Evolutionary conservation across 495 filamentous ascomycete genomes (phyloP), one percentile per base, ranked within the genome.

Genomic region (Neurospora sp.): DNA sequence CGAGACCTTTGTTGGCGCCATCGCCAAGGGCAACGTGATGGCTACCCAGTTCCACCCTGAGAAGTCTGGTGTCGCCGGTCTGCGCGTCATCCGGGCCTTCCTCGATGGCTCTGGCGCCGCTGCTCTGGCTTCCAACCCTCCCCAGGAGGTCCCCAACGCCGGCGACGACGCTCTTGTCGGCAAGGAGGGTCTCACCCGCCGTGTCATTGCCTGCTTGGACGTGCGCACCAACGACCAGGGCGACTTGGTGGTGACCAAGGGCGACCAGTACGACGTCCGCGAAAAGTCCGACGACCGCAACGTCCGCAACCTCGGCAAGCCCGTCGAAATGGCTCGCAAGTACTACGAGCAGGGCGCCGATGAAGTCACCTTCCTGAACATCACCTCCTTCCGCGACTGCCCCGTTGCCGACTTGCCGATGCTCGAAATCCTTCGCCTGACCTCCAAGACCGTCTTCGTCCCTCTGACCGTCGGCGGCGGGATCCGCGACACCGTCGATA

Each of bases 231-330:
- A 99, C 79, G 96, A 99, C 80, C 85, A 91, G 68, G 96, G 96
- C 6, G 96, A 98, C 81, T 83, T 99, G 20, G 96, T 99, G 0
- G 96, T 99, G 18, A 99, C 96, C 6, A 99, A 99, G 82, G 96
- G 96, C 9, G 96, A 99, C 79, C 96, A 98, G 78, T 99, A 99
- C 82, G 96, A 99, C 78, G 96, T 99, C n/a, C 91, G 96, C n/a
- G 96, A 98, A 78, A 97, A 97, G 82, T 84, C 85, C 9, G 82
- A 83, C n/a, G 89, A 87, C 69, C 90, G 94, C 27, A 86, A 89
- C 70, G 96, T 99, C 40, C 88, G 96, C 71, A 99, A 98, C 79
- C 83, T 99, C 0, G 96, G 96, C 74, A 98, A 99, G 83, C 96
- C 96, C 0, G 94, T 99, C 20, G 93, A 97, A 68, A 92, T 98